Conservation (phyloP, 768 basidiomycete species). For the Boletus pseudo-olivaceus region DNA sequence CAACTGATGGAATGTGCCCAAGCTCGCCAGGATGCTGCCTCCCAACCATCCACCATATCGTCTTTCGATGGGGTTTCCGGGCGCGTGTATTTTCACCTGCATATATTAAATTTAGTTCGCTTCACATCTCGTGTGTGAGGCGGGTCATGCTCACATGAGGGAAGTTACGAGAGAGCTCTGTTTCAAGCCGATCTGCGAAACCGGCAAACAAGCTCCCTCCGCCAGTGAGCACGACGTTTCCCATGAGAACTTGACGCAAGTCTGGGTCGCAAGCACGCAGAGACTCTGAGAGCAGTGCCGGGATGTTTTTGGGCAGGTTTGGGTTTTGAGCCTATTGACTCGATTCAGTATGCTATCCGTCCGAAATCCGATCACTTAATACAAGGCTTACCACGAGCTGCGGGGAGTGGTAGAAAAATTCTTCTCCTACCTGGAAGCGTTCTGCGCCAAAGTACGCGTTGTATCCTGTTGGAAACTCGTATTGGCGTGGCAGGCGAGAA, state of each 20-base stretch:
- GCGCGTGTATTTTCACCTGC: constrained; percentile 88
- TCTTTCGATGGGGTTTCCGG: constrained; percentile 87
- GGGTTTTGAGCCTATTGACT: constrained; percentile 48
- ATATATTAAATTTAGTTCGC: constrained; percentile 15
- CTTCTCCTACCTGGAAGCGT: constrained; percentile 81
- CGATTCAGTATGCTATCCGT: constrained; percentile 3
- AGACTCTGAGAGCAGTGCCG: constrained; percentile 71
- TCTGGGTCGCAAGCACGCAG: constrained; percentile 88
- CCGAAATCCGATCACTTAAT: not conserved
- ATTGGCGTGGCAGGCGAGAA: constrained; percentile 58
- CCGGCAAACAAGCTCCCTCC: constrained; percentile 87
- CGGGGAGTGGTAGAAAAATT: constrained; percentile 76
- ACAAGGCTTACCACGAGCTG: constrained; percentile 44
- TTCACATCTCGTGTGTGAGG: not conserved
- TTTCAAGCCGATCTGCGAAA: constrained; percentile 75
- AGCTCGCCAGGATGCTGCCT: constrained; percentile 88
- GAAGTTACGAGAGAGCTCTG: constrained; percentile 71
- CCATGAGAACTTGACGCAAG: constrained; percentile 82
- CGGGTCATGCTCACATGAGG: constrained; percentile 59
- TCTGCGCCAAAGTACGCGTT: constrained; percentile 79
- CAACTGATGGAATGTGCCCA: constrained; percentile 97
- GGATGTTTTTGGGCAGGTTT: constrained; percentile 70
- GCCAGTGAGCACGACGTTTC: constrained; percentile 95
- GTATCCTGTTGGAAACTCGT: constrained; percentile 96
- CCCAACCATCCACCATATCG: constrained; percentile 94